A percentile compares a stretch with the other conserved stretches of the same genome.
These are phyloP conservation scores for Tetrahymena thermophila DNA, from an alignment of 73 alveolate species.

Conservation along the genomic window DNA sequence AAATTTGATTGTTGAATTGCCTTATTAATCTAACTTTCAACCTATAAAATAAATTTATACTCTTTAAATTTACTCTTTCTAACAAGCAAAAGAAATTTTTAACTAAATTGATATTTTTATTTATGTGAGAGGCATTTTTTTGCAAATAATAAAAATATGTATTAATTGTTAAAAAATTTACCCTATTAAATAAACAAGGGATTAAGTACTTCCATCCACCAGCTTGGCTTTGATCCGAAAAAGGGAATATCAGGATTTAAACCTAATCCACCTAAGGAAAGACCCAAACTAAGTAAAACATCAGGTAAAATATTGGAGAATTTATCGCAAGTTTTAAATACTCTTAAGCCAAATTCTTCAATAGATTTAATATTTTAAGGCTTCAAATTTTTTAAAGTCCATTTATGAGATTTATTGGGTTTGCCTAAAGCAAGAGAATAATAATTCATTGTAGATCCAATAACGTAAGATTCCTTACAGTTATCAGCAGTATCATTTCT, in stretches of 20 bases:
- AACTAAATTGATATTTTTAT: no score
- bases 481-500: background rate
- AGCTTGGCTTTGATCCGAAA: slow-evolving; percentile 57
- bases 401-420: background rate
- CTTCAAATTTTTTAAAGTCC: background rate
- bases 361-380: background rate
- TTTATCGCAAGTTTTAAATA: slow-evolving; percentile 26
- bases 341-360: slow-evolving; percentile 5
- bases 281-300: slow-evolving; percentile 52
- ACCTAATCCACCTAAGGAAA: slow-evolving; percentile 80
- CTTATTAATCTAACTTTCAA: no score
- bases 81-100: no score
- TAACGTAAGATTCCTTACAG: background rate
- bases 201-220: slow-evolving; percentile 51
- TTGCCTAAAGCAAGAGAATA: background rate
- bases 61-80: no score
- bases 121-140: no score
- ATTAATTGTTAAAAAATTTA: background rate
- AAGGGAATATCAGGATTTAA: slow-evolving; percentile 63
- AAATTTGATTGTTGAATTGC: background rate
- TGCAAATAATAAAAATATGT: no score
- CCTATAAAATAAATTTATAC: no score
- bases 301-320: slow-evolving; percentile 41
- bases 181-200: background rate
- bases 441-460: background rate